phyloP scores from a whole-genome alignment of 345 rosid genomes.

The Murraya koenigii region DNA sequence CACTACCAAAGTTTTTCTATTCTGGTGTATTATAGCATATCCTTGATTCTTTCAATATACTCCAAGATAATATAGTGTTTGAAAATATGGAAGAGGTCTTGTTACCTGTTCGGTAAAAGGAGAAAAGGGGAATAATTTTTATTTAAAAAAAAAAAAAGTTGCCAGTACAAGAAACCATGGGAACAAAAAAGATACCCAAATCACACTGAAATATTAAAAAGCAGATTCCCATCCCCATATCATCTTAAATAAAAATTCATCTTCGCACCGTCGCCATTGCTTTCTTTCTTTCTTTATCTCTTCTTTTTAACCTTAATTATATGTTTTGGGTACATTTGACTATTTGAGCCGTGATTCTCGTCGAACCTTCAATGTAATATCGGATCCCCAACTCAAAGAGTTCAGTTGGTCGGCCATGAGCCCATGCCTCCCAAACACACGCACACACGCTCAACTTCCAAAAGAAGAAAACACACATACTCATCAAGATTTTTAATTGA shows the following conservation, averaged over 20 bases:
- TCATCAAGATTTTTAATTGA: not conserved
- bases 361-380: conserved; percentile 8
- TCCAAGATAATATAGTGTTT: not conserved
- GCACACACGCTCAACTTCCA: not conserved
- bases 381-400: conserved; percentile 17
- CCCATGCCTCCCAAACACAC: not conserved
- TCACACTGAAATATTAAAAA: conserved; percentile 29
- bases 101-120: conserved; percentile 24
- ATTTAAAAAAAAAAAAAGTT: conserved; percentile 1
- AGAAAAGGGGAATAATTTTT: not conserved
- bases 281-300: not conserved
- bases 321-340: not conserved
- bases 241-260: not conserved
- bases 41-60: not conserved
- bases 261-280: conserved; percentile 4
- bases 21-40: too few relatives aligned
- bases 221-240: conserved; percentile 23
- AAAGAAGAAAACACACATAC: not conserved
- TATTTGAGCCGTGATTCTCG: conserved; percentile 7
- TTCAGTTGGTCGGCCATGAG: conserved; percentile 43
- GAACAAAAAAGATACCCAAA: conserved; percentile 27
- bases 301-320: not conserved
- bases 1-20: too few relatives aligned
- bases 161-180: conserved; percentile 18
- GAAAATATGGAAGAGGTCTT: conserved; percentile 8